Conservation (phyloP, 805 yeast genomes). For the Scheffersomyces stipitis region DNA sequence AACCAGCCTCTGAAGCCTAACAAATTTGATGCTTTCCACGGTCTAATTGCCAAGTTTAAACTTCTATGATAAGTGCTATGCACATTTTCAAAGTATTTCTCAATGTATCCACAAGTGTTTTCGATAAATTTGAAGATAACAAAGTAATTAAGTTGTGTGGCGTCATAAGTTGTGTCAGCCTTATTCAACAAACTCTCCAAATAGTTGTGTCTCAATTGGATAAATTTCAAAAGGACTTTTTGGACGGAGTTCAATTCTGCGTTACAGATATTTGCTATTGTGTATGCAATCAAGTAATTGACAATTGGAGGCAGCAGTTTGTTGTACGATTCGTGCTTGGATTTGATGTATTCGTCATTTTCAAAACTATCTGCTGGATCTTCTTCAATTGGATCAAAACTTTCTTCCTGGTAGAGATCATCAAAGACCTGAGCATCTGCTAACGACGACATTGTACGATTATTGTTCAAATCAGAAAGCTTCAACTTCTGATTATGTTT, state of each 20-base stretch:
- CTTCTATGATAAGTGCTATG: slow-evolving; percentile 13
- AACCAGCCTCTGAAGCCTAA: slow-evolving; percentile 37
- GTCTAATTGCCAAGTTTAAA: slow-evolving; percentile 12
- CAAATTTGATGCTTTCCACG: slow-evolving; percentile 27
- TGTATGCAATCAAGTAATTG: slow-evolving; percentile 32
- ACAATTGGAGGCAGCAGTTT: slow-evolving; percentile 23
- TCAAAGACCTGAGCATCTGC: slow-evolving; percentile 16
- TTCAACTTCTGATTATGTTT: slow-evolving; percentile 14
- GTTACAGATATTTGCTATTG: slow-evolving; percentile 22
- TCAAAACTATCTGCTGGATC: slow-evolving; percentile 9
- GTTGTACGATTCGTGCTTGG: slow-evolving; percentile 8
- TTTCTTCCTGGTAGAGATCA: slow-evolving; percentile 13
- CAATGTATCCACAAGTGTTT: slow-evolving; percentile 28
- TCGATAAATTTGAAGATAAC: slow-evolving; percentile 32
- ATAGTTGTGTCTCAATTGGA: slow-evolving; percentile 22
- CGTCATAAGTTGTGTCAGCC: background rate
- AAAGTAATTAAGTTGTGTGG: slow-evolving; percentile 22
- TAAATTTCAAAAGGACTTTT: slow-evolving; percentile 20
- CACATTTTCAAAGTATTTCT: slow-evolving; percentile 18
- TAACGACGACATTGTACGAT: background rate
- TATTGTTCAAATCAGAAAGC: slow-evolving; percentile 6
- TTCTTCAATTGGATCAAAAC: slow-evolving; percentile 6
- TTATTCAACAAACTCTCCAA: slow-evolving; percentile 12
- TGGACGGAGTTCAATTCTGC: slow-evolving; percentile 14
- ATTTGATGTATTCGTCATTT: slow-evolving; percentile 2